Evolutionary conservation across 345 rosid species (phyloP).

Genomic region (Aegle marmelos): DNA sequence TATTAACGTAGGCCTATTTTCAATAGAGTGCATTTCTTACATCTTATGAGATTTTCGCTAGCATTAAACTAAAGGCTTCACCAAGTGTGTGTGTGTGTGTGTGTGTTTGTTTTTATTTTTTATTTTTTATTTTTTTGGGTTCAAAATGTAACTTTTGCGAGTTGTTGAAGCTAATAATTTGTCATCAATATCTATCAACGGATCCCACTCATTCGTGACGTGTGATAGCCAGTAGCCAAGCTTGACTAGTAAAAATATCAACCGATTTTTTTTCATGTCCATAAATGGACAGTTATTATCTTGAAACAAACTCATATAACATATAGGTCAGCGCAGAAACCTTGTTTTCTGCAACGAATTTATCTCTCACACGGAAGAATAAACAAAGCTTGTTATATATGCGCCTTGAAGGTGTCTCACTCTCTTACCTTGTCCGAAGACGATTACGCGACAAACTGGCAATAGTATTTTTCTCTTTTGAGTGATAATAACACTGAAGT

Average conservation of each 20-base stretch:
- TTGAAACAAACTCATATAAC: not conserved
- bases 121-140: too few relatives aligned
- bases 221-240: not conserved
- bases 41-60: too few relatives aligned
- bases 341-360: not conserved
- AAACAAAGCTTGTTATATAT: not conserved
- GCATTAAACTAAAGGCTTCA: too few relatives aligned
- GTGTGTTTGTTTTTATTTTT: too few relatives aligned
- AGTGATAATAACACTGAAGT: not conserved
- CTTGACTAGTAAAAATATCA: not conserved
- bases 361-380: not conserved
- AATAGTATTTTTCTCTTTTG: not conserved
- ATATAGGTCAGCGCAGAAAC: not conserved
- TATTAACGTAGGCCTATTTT: too few relatives aligned
- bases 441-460: not conserved
- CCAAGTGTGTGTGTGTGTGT: too few relatives aligned
- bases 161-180: not conserved
- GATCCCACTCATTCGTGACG: not conserved
- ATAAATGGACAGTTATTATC: not conserved
- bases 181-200: not conserved
- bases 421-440: not conserved
- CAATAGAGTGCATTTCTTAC: too few relatives aligned
- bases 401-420: not conserved
- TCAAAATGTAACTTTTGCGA: too few relatives aligned
- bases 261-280: not conserved